Evolutionary conservation across 2,329 filamentous ascomycete genomes (phyloP).

Genomic region (Sarocladium oryzae): DNA sequence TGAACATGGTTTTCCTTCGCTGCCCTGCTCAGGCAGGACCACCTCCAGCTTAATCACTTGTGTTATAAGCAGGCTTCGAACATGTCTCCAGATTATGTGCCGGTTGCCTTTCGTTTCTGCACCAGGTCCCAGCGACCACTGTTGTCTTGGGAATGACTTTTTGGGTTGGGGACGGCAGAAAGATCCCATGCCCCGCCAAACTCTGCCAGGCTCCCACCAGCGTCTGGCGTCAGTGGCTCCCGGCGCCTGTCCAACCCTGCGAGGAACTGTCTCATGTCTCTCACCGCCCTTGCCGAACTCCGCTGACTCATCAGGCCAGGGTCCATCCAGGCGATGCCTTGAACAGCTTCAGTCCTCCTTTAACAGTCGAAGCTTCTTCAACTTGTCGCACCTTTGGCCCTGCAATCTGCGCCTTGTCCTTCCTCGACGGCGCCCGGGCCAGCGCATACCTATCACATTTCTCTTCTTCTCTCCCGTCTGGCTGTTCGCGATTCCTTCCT

Average conservation of each 20-base stretch:
- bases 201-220: not conserved
- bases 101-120: not conserved
- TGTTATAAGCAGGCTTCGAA: not conserved
- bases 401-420: constrained; percentile 8
- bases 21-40: not conserved
- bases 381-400: constrained; percentile 7
- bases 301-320: constrained; percentile 3
- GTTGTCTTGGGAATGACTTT: not conserved
- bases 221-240: not conserved
- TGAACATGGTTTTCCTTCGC: constrained; percentile 36
- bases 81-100: too few species aligned
- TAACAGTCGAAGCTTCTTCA: constrained; percentile 3
- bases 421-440: not conserved
- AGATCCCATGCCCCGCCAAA: constrained; percentile 2
- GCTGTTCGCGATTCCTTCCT: not conserved
- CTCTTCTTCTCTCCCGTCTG: not conserved
- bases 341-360: too few species aligned
- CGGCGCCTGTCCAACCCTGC: not conserved
- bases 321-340: too few species aligned
- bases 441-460: not conserved
- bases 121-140: too few species aligned
- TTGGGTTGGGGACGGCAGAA: constrained; percentile 7
- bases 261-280: not conserved
- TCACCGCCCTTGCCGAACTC: not conserved
- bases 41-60: not conserved